phyloP scores from a whole-genome alignment of 2,329 filamentous ascomycete genomes.

The Colletotrichum cereale region DNA sequence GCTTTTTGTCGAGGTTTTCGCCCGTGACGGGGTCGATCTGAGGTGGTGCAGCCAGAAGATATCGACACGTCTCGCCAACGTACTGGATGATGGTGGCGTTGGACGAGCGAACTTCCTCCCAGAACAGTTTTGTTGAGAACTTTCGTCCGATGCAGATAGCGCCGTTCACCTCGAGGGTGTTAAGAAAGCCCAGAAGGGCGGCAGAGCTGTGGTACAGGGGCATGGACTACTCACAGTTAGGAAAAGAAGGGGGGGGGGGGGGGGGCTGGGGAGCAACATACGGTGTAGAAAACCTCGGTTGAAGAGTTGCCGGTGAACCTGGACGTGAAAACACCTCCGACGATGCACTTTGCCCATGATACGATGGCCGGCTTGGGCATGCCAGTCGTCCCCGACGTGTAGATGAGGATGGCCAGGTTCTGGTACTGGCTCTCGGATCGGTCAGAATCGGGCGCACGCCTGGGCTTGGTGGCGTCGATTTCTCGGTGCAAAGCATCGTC shows the following conservation, averaged over 20 bases:
- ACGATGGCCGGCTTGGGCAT: slow-evolving; percentile 84
- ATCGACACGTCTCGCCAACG: slow-evolving; percentile 88
- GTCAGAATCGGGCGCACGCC: slow-evolving; percentile 69
- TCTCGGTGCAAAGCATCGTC: slow-evolving; percentile 68
- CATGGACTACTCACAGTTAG: slow-evolving; percentile 72
- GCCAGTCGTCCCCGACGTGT: slow-evolving; percentile 88
- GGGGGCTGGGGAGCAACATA: slow-evolving; percentile 52
- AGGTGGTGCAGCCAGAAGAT: slow-evolving; percentile 77
- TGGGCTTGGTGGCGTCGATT: slow-evolving; percentile 62
- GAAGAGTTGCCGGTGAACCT: slow-evolving; percentile 69
- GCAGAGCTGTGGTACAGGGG: slow-evolving; percentile 90
- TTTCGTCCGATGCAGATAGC: slow-evolving; percentile 81
- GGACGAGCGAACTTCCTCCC: slow-evolving; percentile 78
- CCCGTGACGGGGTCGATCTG: slow-evolving; percentile 73
- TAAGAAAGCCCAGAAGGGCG: slow-evolving; percentile 74
- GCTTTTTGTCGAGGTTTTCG: slow-evolving; percentile 77
- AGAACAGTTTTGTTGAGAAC: slow-evolving; percentile 83
- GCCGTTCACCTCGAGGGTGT: slow-evolving; percentile 69
- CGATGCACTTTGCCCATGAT: slow-evolving; percentile 75
- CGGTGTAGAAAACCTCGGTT: slow-evolving; percentile 81
- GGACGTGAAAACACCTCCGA: slow-evolving; percentile 64
- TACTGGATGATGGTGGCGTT: slow-evolving; percentile 86
- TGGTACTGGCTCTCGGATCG: slow-evolving; percentile 63
- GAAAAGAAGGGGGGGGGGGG: neutral
- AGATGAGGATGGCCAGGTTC: slow-evolving; percentile 81